A percentile compares a stretch with the other conserved stretches of the same genome.
Conservation (phyloP, 2,329 filamentous ascomycete genomes). For the Calonectria leucothoes region DNA sequence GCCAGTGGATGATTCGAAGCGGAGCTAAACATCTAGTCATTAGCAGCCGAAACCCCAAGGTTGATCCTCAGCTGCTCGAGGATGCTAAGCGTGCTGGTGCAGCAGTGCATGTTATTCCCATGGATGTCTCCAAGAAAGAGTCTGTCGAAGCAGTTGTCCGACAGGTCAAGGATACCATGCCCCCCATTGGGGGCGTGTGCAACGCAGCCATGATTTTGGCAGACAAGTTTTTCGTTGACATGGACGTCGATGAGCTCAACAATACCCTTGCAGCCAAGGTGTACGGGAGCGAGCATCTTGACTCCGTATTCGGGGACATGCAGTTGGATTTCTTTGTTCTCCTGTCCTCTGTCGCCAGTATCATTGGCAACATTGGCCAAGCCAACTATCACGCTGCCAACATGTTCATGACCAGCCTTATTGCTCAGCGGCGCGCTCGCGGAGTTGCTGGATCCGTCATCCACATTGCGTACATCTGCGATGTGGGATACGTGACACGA, state of each 20-base stretch:
- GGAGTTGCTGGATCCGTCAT: slow-evolving; percentile 53
- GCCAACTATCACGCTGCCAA: slow-evolving; percentile 59
- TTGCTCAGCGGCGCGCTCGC: slow-evolving; percentile 46
- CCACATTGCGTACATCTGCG: slow-evolving; percentile 51
- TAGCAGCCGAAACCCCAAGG: slow-evolving; percentile 49
- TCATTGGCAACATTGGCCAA: slow-evolving; percentile 49
- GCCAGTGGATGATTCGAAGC: slow-evolving; percentile 48
- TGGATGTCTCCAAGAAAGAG: slow-evolving; percentile 35
- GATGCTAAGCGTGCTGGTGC: slow-evolving; percentile 23
- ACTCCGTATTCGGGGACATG: slow-evolving; percentile 43
- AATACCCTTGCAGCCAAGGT: slow-evolving; percentile 48
- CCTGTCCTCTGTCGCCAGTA: slow-evolving; percentile 44
- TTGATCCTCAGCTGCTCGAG: slow-evolving; percentile 33
- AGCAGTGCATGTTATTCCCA: slow-evolving; percentile 31
- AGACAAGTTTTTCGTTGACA: slow-evolving; percentile 40
- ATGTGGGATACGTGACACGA: slow-evolving; percentile 52
- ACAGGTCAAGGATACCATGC: slow-evolving; percentile 43
- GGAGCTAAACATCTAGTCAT: slow-evolving; percentile 51
- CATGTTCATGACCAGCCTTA: slow-evolving; percentile 53
- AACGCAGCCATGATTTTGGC: slow-evolving; percentile 52
- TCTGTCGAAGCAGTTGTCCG: slow-evolving; percentile 15
- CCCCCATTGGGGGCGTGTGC: slow-evolving; percentile 50
- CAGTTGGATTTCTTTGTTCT: slow-evolving; percentile 50
- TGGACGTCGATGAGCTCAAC: slow-evolving; percentile 32
- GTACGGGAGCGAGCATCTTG: slow-evolving; percentile 43